Conservation (phyloP, 306 rosid genomes). For the Alnus rubra region DNA sequence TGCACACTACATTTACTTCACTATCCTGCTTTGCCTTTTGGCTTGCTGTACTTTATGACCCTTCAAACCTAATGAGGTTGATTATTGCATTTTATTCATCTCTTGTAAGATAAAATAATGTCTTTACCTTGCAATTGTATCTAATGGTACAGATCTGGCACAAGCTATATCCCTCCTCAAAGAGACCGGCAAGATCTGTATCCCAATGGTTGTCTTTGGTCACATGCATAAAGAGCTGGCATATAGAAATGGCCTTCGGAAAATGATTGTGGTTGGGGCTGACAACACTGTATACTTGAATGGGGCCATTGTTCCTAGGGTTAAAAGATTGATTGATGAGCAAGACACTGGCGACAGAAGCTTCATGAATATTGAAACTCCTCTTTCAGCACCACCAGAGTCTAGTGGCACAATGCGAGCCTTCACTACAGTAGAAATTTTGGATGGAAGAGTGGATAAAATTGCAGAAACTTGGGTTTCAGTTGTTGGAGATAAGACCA, state of each 20-base stretch:
- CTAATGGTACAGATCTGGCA: constrained; percentile 54
- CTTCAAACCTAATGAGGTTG: not conserved
- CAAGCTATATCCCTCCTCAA: constrained; percentile 58
- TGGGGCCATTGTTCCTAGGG: constrained; percentile 87
- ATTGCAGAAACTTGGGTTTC: constrained; percentile 80
- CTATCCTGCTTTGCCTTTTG: constrained; percentile 20
- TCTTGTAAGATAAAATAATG: constrained; percentile 14
- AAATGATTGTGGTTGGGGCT: constrained; percentile 66
- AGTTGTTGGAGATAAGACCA: constrained; percentile 54
- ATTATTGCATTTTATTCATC: constrained; percentile 6
- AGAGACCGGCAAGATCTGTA: constrained; percentile 42
- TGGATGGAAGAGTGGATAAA: constrained; percentile 55
- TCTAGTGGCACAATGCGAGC: constrained; percentile 58
- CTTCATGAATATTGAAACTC: constrained; percentile 24
- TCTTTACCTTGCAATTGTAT: constrained; percentile 21
- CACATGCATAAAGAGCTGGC: constrained; percentile 91
- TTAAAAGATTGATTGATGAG: constrained; percentile 39
- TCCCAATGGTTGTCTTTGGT: constrained; percentile 77
- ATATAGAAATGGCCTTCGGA: constrained; percentile 64
- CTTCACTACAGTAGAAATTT: constrained; percentile 68
- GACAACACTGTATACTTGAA: constrained; percentile 73
- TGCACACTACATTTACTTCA: not conserved
- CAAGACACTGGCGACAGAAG: constrained; percentile 30
- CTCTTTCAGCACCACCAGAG: constrained; percentile 29
- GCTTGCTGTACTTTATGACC: constrained; percentile 19